Conservation (phyloP, 768 basidiomycete genomes). For the Leccinum uliginosum region DNA sequence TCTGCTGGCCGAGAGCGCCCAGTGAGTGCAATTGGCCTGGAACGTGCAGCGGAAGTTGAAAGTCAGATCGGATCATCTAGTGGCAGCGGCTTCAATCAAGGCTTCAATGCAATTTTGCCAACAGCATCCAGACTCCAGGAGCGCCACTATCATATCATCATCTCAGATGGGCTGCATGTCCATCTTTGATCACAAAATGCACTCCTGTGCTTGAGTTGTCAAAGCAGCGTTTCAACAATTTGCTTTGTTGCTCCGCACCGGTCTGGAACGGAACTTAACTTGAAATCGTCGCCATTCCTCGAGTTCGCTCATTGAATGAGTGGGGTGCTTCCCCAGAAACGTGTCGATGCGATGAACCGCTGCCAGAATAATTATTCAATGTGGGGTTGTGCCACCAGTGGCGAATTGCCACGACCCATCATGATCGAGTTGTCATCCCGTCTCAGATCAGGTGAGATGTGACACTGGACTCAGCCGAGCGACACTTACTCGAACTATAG, state of each 20-base stretch:
- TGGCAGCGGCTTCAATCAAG: too few relatives aligned
- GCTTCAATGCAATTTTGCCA: background rate
- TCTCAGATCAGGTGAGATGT: background rate
- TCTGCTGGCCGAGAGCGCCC: too few relatives aligned
- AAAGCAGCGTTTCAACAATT: too few relatives aligned
- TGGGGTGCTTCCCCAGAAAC: background rate
- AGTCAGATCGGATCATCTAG: too few relatives aligned
- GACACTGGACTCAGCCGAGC: background rate
- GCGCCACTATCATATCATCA: background rate
- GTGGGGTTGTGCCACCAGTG: background rate
- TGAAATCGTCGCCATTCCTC: too few relatives aligned
- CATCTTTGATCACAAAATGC: background rate
- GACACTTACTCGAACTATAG: background rate
- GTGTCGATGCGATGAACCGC: background rate
- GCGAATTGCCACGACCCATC: background rate
- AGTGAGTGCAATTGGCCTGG: too few relatives aligned
- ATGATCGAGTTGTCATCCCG: too few relatives aligned
- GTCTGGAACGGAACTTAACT: background rate
- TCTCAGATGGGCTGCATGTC: background rate
- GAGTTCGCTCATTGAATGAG: too few relatives aligned
- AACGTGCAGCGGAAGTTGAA: too few relatives aligned
- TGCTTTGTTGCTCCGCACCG: too few relatives aligned
- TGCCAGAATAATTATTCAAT: background rate
- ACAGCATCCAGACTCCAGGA: background rate
- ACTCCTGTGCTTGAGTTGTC: background rate